These are phyloP conservation scores for Gastrodia elata DNA, from an alignment of 106 monocot genomes.

Conservation along the genomic window DNA sequence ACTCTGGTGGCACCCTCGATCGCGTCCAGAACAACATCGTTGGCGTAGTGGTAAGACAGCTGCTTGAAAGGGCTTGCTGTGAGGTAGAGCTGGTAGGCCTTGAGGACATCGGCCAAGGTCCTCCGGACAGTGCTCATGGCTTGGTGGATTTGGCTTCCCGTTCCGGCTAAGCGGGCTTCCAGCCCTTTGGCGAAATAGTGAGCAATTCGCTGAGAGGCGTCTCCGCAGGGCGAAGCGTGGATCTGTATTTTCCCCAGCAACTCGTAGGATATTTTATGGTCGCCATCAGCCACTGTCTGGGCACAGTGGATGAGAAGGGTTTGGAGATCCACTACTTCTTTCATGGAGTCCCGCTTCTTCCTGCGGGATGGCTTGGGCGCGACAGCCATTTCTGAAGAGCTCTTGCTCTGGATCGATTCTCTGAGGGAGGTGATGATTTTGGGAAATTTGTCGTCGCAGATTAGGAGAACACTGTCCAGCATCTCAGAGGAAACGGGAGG, in stretches of 20 bases:
- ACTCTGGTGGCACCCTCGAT: conserved; percentile 26
- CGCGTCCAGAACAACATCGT: conserved; percentile 13
- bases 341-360: conserved; percentile 10
- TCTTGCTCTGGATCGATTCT: conserved; percentile 11
- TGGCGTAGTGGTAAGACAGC: conserved; percentile 19
- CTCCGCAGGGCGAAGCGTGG: conserved; percentile 24
- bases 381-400: not conserved
- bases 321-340: conserved; percentile 23
- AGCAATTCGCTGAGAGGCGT: conserved; percentile 27
- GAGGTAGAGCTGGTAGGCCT: conserved; percentile 23
- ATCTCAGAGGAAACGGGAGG: not conserved
- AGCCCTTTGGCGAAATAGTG: conserved; percentile 27
- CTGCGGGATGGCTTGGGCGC: not conserved
- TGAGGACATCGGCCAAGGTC: conserved; percentile 18
- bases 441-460: conserved; percentile 4
- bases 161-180: conserved; percentile 33
- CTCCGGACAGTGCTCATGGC: not conserved
- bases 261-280: conserved; percentile 4
- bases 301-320: conserved; percentile 30
- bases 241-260: conserved; percentile 22
- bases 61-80: conserved; percentile 31
- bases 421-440: conserved; percentile 12
- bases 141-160: conserved; percentile 14
- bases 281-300: conserved; percentile 24
- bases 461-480: conserved; percentile 18